Percentiles rank a stretch among this genome's conserved stretches.
Evolutionary conservation across 2,329 filamentous ascomycete genomes (phyloP).

Genomic region (Elsinoe perseae): DNA sequence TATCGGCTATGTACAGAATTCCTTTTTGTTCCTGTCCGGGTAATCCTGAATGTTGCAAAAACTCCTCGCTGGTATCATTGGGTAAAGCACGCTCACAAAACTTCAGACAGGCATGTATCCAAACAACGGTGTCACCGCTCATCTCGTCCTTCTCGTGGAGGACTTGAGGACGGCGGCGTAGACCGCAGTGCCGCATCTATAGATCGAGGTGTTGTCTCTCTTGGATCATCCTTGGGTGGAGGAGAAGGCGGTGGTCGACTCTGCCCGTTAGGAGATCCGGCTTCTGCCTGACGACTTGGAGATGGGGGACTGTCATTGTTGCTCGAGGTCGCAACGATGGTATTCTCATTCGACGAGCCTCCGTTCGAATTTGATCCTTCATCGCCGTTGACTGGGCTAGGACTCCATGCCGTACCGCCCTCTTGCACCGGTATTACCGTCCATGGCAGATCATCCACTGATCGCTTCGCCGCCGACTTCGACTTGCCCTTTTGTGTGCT

Average conservation of each 20-base stretch:
- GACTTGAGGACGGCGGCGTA: neutral
- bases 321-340: neutral
- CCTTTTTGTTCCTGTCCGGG: conserved; percentile 2
- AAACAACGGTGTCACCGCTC: neutral
- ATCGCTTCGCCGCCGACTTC: conserved; percentile 26
- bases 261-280: neutral
- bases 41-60: conserved; percentile 6
- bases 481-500: conserved; percentile 28
- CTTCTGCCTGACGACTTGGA: neutral
- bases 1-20: conserved; percentile 10
- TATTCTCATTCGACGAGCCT: neutral
- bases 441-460: conserved; percentile 43
- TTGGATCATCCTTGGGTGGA: neutral
- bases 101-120: neutral
- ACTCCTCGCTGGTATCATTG: conserved; percentile 11
- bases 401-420: conserved; percentile 46
- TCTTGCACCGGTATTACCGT: conserved; percentile 55
- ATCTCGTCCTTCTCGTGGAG: neutral
- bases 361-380: neutral
- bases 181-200: neutral
- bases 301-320: neutral
- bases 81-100: neutral
- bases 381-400: conserved; percentile 21
- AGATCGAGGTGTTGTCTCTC: neutral
- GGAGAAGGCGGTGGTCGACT: neutral